Evolutionary conservation across 176 grass and related monocot species (phyloP).

Genomic region (Oropetium thomaeum): DNA sequence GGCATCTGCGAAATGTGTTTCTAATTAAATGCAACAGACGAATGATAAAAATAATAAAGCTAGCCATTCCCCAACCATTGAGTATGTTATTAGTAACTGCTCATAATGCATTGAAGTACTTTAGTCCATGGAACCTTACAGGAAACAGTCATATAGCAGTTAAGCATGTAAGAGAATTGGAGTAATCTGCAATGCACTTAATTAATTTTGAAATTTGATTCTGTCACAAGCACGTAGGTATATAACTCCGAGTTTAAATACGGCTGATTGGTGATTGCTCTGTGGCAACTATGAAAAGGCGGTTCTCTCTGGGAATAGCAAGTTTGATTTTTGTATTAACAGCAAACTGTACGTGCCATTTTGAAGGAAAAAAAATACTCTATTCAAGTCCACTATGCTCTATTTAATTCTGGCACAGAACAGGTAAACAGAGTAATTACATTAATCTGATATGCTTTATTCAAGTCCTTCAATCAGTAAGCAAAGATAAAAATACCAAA

Average conservation of each 20-base stretch:
- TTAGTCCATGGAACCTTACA: background rate
- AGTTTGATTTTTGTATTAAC: background rate
- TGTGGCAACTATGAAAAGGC: background rate
- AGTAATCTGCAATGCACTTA: background rate
- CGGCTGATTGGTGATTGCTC: background rate
- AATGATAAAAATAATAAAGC: background rate
- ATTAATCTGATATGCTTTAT: slow-evolving; percentile 1
- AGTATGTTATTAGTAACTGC: slow-evolving; percentile 10
- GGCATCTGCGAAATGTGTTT: slow-evolving; percentile 8
- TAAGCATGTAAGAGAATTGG: slow-evolving; percentile 2
- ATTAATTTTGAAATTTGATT: background rate
- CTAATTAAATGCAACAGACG: slow-evolving; percentile 7
- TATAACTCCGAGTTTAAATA: background rate
- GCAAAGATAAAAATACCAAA: slow-evolving; percentile 1
- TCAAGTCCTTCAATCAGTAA: slow-evolving; percentile 4
- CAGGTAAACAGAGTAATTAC: background rate
- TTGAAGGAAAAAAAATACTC: no score
- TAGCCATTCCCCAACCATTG: background rate
- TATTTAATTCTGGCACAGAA: slow-evolving; percentile 15
- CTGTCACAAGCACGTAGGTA: background rate
- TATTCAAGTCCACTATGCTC: no score
- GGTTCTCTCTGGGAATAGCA: background rate
- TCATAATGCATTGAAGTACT: slow-evolving; percentile 19
- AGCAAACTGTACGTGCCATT: background rate
- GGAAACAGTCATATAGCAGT: slow-evolving; percentile 1